phyloP scores from a whole-genome alignment of 306 rosid species.

The Medicago lupulina region DNA sequence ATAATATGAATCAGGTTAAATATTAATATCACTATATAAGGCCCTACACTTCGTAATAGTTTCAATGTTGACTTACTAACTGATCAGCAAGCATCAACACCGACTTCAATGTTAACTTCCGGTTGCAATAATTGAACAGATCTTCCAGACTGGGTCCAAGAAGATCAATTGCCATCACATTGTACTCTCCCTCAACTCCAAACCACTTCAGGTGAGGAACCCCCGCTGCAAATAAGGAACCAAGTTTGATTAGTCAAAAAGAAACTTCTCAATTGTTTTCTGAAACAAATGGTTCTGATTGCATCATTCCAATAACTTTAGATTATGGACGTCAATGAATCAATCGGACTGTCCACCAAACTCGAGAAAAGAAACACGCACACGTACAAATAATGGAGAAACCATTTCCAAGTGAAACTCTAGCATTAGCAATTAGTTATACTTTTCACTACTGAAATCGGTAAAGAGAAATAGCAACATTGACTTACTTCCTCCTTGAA shows the following conservation, averaged over 20 bases:
- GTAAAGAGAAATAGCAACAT: slow-evolving; percentile 33
- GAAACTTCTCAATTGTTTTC: slow-evolving; percentile 37
- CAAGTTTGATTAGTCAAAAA: slow-evolving; percentile 45
- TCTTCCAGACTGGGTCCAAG: slow-evolving; percentile 99
- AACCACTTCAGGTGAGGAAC: slow-evolving; percentile 99
- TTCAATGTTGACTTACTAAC: slow-evolving; percentile 65
- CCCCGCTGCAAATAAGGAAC: slow-evolving; percentile 79
- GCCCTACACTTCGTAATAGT: slow-evolving; percentile 28
- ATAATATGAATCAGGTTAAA: slow-evolving; percentile 29
- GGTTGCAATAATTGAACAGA: slow-evolving; percentile 94
- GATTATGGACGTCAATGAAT: slow-evolving; percentile 27
- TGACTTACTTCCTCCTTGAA: slow-evolving; percentile 98
- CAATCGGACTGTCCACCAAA: slow-evolving; percentile 32
- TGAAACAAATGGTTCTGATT: slow-evolving; percentile 15
- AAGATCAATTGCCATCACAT: slow-evolving; percentile 95
- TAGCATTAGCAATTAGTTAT: slow-evolving; percentile 4
- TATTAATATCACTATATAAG: slow-evolving; percentile 33
- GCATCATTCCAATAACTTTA: slow-evolving; percentile 15
- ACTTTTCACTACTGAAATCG: slow-evolving; percentile 1
- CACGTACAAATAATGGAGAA: slow-evolving; percentile 4
- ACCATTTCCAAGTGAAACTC: slow-evolving; percentile 22
- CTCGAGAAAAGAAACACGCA: not conserved
- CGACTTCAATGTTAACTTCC: slow-evolving; percentile 86
- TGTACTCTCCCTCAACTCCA: slow-evolving; percentile 98
- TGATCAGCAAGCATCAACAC: slow-evolving; percentile 99